phyloP scores from a whole-genome alignment of 1,139 yeast species.

The Pichia sp. region DNA sequence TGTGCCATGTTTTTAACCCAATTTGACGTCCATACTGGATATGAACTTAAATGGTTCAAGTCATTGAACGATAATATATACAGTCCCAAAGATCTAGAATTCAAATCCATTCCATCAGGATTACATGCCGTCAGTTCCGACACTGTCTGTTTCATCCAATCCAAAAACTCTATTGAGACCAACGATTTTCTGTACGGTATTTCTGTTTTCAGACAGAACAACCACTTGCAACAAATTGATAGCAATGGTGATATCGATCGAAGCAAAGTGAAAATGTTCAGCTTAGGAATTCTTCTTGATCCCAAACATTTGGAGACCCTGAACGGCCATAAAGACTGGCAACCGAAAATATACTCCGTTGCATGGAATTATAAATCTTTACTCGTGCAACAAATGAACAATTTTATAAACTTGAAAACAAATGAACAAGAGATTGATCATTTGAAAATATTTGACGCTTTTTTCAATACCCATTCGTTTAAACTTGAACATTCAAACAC shows the following conservation, averaged over 20 bases:
- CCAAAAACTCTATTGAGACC: slow-evolving; percentile 15
- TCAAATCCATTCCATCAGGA: slow-evolving; percentile 74
- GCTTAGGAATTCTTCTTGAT: slow-evolving; percentile 57
- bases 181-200: slow-evolving; percentile 34
- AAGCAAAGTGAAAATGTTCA: slow-evolving; percentile 50
- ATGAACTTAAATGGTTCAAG: slow-evolving; percentile 49
- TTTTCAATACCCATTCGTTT: slow-evolving; percentile 19
- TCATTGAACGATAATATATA: slow-evolving; percentile 22
- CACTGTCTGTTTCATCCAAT: slow-evolving; percentile 40
- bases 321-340: slow-evolving; percentile 30
- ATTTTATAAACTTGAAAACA: slow-evolving; percentile 27
- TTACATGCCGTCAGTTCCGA: slow-evolving; percentile 58
- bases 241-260: slow-evolving; percentile 32
- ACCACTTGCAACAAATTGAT: slow-evolving; percentile 11
- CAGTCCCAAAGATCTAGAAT: slow-evolving; percentile 46
- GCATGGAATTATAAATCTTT: slow-evolving; percentile 50
- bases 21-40: slow-evolving; percentile 58
- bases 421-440: slow-evolving; percentile 11
- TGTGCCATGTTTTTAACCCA: slow-evolving; percentile 50
- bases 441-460: slow-evolving; percentile 24
- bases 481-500: no score
- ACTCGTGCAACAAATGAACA: slow-evolving; percentile 35
- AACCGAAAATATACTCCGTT: slow-evolving; percentile 43
- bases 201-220: slow-evolving; percentile 39
- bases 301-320: slow-evolving; percentile 19